A percentile compares a stretch with the other conserved stretches of the same genome.
phyloP scores from a whole-genome alignment of 164 flowering plant species.

The Annona squamosa region DNA sequence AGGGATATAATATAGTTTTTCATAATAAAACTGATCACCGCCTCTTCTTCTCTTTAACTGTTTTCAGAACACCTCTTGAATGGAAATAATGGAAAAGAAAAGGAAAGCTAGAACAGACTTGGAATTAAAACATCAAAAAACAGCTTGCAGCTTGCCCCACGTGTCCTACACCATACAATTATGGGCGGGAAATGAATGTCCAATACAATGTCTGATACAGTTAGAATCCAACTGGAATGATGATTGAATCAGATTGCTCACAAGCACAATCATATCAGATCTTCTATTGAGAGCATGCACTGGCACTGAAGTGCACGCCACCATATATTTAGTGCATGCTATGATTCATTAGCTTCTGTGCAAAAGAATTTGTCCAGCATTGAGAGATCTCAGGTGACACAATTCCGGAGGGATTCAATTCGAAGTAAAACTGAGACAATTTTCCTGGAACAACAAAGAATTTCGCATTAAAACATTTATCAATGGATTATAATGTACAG shows the following conservation, averaged over 20 bases:
- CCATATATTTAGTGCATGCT: background rate
- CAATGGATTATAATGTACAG: background rate
- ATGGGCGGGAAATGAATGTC: no score
- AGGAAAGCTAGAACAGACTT: no score
- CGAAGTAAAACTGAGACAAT: background rate
- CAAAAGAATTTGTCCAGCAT: background rate
- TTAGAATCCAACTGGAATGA: background rate
- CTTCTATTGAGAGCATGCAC: background rate
- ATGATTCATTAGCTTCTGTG: background rate
- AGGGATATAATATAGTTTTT: no score
- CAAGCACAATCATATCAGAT: background rate
- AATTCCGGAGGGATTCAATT: background rate
- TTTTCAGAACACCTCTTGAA: no score
- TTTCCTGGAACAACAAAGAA: background rate
- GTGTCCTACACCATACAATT: no score
- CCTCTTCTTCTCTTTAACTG: no score
- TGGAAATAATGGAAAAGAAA: no score
- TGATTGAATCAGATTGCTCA: background rate
- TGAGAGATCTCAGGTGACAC: background rate
- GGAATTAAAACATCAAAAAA: no score
- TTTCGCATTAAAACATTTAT: background rate
- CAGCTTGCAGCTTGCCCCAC: no score
- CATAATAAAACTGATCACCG: no score
- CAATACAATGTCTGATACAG: no score
- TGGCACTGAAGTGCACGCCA: background rate